Evolutionary conservation across 345 rosid genomes (phyloP).

Genomic region (Aegle marmelos): DNA sequence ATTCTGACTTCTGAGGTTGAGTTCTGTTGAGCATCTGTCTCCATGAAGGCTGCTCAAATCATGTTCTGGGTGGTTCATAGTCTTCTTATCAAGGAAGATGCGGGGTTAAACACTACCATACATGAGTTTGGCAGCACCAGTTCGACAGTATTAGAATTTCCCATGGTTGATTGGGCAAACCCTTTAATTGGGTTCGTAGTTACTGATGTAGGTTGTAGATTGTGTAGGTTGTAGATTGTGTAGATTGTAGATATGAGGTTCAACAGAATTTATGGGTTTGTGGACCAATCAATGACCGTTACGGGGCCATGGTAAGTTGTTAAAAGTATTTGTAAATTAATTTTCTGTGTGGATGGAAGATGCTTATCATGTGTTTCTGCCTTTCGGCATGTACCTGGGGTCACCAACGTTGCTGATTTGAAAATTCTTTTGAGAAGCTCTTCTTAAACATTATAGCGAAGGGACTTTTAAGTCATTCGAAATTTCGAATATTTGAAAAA

Average conservation of each 20-base stretch:
- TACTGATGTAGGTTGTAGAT: neutral
- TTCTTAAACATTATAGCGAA: too few species aligned
- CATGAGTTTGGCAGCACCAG: neutral
- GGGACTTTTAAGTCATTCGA: too few species aligned
- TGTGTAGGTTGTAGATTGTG: neutral
- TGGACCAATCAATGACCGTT: neutral
- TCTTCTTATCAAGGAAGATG: neutral
- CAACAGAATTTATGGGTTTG: neutral
- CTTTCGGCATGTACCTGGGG: too few species aligned
- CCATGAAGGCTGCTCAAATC: neutral
- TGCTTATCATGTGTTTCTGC: too few species aligned
- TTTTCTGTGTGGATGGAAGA: neutral
- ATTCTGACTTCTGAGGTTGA: neutral
- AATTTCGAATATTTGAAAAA: too few species aligned
- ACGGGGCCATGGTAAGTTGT: neutral
- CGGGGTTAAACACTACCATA: neutral
- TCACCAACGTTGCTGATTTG: too few species aligned
- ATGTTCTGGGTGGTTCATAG: neutral
- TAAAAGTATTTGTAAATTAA: neutral
- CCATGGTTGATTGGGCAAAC: neutral
- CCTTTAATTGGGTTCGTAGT: neutral
- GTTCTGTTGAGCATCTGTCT: conserved; percentile 2
- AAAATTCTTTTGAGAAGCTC: too few species aligned
- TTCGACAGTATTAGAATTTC: neutral
- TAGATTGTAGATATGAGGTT: neutral